Base-by-base conservation (phyloP, 805 yeast genomes). In the Pichia gijzeniarum region DNA sequence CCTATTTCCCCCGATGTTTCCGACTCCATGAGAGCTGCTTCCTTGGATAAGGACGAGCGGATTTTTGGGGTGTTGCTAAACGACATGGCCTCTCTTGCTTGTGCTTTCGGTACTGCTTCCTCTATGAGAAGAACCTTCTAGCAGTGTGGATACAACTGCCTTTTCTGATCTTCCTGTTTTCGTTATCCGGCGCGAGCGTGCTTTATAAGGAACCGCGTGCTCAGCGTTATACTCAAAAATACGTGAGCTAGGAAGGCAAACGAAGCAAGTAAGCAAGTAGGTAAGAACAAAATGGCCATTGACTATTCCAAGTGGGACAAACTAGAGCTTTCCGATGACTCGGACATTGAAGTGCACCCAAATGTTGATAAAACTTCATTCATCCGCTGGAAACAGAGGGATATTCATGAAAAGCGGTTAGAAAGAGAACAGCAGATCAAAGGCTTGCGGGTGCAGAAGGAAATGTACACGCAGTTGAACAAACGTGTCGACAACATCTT, bases 291-390 rank as follows among this genome's bases (percentile, higher is more conserved):
- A 16, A 63, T 57, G 64, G 59, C 64, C 43, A 80, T 93, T 53
- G 99, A 93, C 63, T 93, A 93, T 67, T 88, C 96, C 10, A 93
- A 91, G 62, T 93, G 99, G 98, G 99, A 93, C 65, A 87, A 88
- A 62, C 78, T 93, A 48, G 99, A 93, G 63, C 70, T 93, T 34
- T 87, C 96, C 18, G 99, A 93, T 62, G 99, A 93, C 64, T 88
- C 96, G 8, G 99, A 93, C 58, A 72, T 93, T 40, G 99, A 93
- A 59, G 98, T 91, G 14, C 99, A 93, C 62, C 99, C 98, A 48
- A 93, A 93, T 60, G 99, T 93, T 28, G 99, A 93, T 64, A 93
- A 93, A 62, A 71, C 70, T 34, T 90, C 98, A 1, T 91, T 93
- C 54, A 87, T 93, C 56, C 78, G 80, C 48, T 91, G 98, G 99